Evolutionary conservation across 2,329 filamentous ascomycete genomes (phyloP).

Genomic region (Incumbomyces delicatus): DNA sequence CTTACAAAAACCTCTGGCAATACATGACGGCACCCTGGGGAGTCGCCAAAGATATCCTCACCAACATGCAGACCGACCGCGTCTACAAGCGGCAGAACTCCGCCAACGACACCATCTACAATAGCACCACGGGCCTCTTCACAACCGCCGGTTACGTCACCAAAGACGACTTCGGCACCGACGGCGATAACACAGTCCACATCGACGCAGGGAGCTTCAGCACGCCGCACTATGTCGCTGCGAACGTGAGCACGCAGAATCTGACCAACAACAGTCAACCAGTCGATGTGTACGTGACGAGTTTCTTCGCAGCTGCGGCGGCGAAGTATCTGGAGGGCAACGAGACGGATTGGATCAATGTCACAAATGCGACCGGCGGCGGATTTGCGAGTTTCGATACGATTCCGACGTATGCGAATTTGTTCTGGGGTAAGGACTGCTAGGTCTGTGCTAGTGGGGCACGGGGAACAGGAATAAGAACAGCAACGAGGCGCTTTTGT

Average conservation of each 20-base stretch:
- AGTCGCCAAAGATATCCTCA: slow-evolving; percentile 23
- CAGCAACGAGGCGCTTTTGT: too few relatives aligned
- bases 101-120: slow-evolving; percentile 14
- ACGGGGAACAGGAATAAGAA: background rate
- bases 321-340: slow-evolving; percentile 16
- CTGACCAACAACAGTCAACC: slow-evolving; percentile 11
- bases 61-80: slow-evolving; percentile 23
- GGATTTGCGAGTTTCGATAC: slow-evolving; percentile 18
- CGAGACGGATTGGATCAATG: slow-evolving; percentile 14
- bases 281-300: slow-evolving; percentile 17
- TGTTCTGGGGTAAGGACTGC: slow-evolving; percentile 16
- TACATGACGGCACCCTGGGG: slow-evolving; percentile 26
- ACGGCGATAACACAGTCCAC: slow-evolving; percentile 28
- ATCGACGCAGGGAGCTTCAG: slow-evolving; percentile 20
- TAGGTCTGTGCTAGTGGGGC: background rate
- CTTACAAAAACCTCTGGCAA: slow-evolving; percentile 24
- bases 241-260: slow-evolving; percentile 20
- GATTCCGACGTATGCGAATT: slow-evolving; percentile 10
- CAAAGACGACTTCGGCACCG: slow-evolving; percentile 26
- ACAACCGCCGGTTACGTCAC: slow-evolving; percentile 24
- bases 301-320: slow-evolving; percentile 15
- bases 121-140: slow-evolving; percentile 7
- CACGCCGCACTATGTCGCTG: slow-evolving; percentile 25
- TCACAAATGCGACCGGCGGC: slow-evolving; percentile 10
- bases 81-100: slow-evolving; percentile 18